Conservation (phyloP, 495 filamentous ascomycete genomes). For the Annulohypoxylon bovei region DNA sequence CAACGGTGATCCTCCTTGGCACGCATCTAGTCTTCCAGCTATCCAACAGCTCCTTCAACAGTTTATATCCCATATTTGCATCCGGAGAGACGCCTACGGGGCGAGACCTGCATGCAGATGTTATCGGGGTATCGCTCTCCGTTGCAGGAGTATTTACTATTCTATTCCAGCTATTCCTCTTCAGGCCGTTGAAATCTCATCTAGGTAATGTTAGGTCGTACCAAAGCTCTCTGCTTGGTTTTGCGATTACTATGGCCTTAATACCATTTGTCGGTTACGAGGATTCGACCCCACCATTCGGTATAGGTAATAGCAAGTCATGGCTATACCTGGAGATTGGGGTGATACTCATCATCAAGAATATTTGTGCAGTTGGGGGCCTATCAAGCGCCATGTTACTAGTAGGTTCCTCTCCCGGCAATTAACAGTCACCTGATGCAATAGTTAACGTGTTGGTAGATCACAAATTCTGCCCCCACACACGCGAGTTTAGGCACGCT, state of each 20-base stretch:
- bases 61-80: slow-evolving; percentile 90
- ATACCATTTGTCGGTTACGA: slow-evolving; percentile 93
- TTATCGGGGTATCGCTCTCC: slow-evolving; percentile 86
- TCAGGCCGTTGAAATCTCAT: slow-evolving; percentile 78
- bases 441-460: slow-evolving; percentile 57
- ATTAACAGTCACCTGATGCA: background rate
- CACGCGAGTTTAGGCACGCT: slow-evolving; percentile 87
- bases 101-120: slow-evolving; percentile 75
- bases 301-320: slow-evolving; percentile 63
- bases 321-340: slow-evolving; percentile 82
- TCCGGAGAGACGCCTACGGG: slow-evolving; percentile 78
- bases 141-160: slow-evolving; percentile 88
- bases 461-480: slow-evolving; percentile 92
- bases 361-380: slow-evolving; percentile 85
- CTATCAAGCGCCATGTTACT: slow-evolving; percentile 88
- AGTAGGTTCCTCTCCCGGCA: slow-evolving; percentile 58
- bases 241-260: slow-evolving; percentile 81
- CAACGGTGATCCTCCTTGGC: slow-evolving; percentile 79
- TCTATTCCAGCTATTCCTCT: slow-evolving; percentile 85
- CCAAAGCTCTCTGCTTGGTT: slow-evolving; percentile 78
- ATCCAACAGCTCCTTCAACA: slow-evolving; percentile 88
- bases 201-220: slow-evolving; percentile 89
- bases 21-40: slow-evolving; percentile 91
- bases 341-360: slow-evolving; percentile 83
- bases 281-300: slow-evolving; percentile 56